A percentile compares a stretch with the other conserved stretches of the same genome.
phyloP scores from a whole-genome alignment of 1,284 basidiomycete species.

The Serendipita sp. region DNA sequence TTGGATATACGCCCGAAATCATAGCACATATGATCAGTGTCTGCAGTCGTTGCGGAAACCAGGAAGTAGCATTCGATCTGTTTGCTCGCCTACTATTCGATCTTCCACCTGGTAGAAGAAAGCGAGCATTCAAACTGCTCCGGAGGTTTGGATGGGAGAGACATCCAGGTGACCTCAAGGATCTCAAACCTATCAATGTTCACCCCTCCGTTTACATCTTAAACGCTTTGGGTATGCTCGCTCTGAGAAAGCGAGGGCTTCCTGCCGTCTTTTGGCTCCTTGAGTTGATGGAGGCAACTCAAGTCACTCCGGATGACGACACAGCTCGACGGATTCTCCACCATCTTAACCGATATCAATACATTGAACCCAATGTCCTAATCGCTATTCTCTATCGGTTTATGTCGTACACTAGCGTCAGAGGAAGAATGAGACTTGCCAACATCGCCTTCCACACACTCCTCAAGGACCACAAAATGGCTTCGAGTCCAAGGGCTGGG shows the following conservation, averaged over 20 bases:
- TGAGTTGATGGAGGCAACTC: conserved; percentile 31
- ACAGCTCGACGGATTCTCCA: conserved; percentile 41
- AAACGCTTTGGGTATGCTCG: conserved; percentile 46
- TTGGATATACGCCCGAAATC: neutral
- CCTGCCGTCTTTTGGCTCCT: conserved; percentile 33
- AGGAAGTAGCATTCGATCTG: conserved; percentile 16
- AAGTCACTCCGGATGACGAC: conserved; percentile 33
- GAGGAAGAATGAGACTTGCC: conserved; percentile 21
- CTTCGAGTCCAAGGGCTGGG: neutral
- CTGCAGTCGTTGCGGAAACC: neutral
- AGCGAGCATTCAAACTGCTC: conserved; percentile 14
- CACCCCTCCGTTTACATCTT: conserved; percentile 44
- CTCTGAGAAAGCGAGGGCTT: conserved; percentile 33
- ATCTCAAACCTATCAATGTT: conserved; percentile 16
- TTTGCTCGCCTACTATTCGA: conserved; percentile 10
- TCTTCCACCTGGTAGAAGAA: neutral
- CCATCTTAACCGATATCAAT: conserved; percentile 31
- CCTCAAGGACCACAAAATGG: neutral
- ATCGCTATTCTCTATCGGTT: conserved; percentile 30
- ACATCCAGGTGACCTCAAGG: conserved; percentile 6
- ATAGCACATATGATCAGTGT: neutral
- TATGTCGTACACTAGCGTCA: conserved; percentile 24
- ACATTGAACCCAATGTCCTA: conserved; percentile 30
- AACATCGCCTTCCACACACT: conserved; percentile 12
- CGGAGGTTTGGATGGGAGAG: conserved; percentile 7